A percentile compares a stretch with the other conserved stretches of the same genome.
Evolutionary conservation across 169 alveolate species (phyloP).

Genomic region (Plasmodium sp.): DNA sequence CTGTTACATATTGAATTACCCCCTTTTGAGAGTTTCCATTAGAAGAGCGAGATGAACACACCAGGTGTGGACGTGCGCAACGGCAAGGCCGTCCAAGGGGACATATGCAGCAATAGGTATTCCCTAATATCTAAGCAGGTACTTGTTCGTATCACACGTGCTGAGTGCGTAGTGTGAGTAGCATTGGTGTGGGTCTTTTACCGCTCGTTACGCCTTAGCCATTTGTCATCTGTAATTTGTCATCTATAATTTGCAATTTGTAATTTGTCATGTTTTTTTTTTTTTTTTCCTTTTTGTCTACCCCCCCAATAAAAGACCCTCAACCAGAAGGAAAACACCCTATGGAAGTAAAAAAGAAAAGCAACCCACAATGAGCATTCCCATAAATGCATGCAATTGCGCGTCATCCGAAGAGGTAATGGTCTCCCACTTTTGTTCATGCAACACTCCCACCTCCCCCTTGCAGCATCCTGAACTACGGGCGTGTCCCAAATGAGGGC

Average conservation of each 20-base stretch:
- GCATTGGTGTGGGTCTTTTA: background rate
- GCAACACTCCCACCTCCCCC: background rate
- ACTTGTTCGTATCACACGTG: background rate
- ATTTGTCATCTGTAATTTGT: background rate
- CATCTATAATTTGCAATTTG: background rate
- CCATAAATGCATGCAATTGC: background rate
- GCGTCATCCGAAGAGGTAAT: background rate
- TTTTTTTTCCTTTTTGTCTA: background rate
- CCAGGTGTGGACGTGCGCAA: background rate
- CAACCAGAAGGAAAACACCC: constrained; percentile 33
- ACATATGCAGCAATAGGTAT: constrained; percentile 17
- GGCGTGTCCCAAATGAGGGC: constrained; percentile 56
- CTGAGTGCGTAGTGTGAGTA: background rate
- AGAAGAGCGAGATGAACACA: background rate
- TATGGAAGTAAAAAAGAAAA: constrained; percentile 51
- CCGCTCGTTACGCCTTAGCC: background rate
- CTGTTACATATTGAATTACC: background rate
- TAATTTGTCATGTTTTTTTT: background rate
- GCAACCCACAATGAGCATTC: background rate
- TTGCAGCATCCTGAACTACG: constrained; percentile 30
- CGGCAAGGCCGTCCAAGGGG: background rate
- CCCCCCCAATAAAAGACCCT: constrained; percentile 6
- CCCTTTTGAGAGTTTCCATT: background rate
- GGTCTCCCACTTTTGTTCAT: background rate
- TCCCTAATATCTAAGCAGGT: constrained; percentile 68